Base-by-base conservation (phyloP, 805 yeast genomes). In the Pichia pseudocactophila region DNA sequence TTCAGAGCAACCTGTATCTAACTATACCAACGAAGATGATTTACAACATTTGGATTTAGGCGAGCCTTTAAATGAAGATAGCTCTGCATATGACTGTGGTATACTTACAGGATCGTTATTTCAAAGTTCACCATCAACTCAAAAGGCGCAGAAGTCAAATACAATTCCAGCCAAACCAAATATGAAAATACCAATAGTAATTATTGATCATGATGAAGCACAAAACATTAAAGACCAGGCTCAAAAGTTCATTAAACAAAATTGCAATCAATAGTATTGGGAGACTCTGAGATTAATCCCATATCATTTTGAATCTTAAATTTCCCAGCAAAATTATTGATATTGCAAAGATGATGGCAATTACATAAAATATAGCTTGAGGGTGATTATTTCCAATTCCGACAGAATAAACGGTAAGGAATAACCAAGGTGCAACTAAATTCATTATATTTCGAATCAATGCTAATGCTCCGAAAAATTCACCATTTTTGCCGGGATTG, bases 401-500 rank as follows among this genome's bases (percentile, higher is more conserved):
- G 2, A 52, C 39, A 0, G 74, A 66, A 49, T 81, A 82, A 19
- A 78, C 41, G 2, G 63, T 59, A 15, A 80, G 57, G 27, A 73
- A 57, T 0, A 64, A 15, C 6, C 76, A 59, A 0, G 90, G 87
- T 1, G 69, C 61, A 8, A 71, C 43, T 45, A 80, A 61, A 45
- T 64, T 59, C 4, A 72, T 58, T 0, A 72, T 38, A 48, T 76
- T 79, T 54, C 77, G 74, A 15, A 80, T 55, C 39, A 82, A 56
- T 0, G 86, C 75, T 35, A 82, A 57, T 0, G 81, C 86, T 9
- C 90, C 88, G 61, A 81, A 82, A 15, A 80, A 66, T 57, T 81
- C 87, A 15, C 94, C 94, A 4, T 76, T 68, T 47, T 71, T 70
- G 12, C 71, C 67, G 33, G 75, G 76, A 1, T 76, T 74, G 13